phyloP scores from a whole-genome alignment of 202 grass and related monocot species.

The Brachypodium distachyon region DNA sequence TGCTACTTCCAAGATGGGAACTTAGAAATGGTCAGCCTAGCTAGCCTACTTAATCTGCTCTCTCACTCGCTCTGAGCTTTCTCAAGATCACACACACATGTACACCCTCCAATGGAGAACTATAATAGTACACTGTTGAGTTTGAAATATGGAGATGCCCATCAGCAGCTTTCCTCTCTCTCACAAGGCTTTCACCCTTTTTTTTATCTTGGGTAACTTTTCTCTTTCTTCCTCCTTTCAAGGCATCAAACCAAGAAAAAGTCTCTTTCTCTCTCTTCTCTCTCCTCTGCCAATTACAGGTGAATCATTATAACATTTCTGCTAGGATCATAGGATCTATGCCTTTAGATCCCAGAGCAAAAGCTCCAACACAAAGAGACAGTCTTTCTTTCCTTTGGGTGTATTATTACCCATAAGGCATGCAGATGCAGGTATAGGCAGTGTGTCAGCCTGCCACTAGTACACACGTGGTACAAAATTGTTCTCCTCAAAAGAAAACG shows the following conservation, averaged over 20 bases:
- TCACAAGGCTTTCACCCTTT: constrained; percentile 33
- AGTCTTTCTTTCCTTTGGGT: constrained; percentile 8
- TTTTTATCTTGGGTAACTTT: constrained; percentile 45
- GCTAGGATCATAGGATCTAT: constrained; percentile 25
- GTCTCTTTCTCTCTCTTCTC: constrained; percentile 25
- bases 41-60: too few relatives aligned
- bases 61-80: constrained; percentile 32
- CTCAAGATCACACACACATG: constrained; percentile 28
- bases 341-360: constrained; percentile 37
- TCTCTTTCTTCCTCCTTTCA: constrained; percentile 26
- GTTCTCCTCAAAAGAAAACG: constrained; percentile 28
- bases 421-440: not conserved
- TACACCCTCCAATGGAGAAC: constrained; percentile 30
- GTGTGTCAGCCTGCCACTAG: constrained; percentile 12
- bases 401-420: constrained; percentile 10
- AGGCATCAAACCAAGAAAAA: constrained; percentile 21
- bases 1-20: constrained; percentile 48
- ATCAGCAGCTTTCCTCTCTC: not conserved
- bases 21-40: constrained; percentile 23
- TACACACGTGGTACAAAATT: constrained; percentile 17
- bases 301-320: constrained; percentile 33
- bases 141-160: constrained; percentile 45
- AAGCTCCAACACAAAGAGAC: constrained; percentile 28
- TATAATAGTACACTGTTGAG: not conserved
- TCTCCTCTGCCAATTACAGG: constrained; percentile 32